Evolutionary conservation across 306 rosid genomes (phyloP).

Genomic region (Trifolium fragiferum): DNA sequence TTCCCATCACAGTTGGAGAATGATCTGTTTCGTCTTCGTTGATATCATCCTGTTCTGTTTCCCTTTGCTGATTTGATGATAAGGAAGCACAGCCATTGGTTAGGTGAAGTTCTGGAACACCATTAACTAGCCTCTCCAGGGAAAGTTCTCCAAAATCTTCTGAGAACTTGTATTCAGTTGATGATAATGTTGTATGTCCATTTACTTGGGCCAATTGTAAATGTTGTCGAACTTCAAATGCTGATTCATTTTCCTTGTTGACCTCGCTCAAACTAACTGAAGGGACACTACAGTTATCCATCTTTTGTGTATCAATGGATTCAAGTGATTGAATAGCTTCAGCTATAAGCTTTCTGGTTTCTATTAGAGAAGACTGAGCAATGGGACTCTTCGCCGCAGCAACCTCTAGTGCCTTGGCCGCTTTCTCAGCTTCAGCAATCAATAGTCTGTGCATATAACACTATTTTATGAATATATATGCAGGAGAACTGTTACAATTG

Average conservation of each 20-base stretch:
- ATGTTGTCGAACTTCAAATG: slow-evolving; percentile 39
- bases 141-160: slow-evolving; percentile 53
- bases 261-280: slow-evolving; percentile 46
- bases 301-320: slow-evolving; percentile 57
- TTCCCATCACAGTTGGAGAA: slow-evolving; percentile 49
- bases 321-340: slow-evolving; percentile 83
- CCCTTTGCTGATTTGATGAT: slow-evolving; percentile 32
- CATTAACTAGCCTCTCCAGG: slow-evolving; percentile 51
- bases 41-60: slow-evolving; percentile 44
- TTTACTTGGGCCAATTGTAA: slow-evolving; percentile 53
- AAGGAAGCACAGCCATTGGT: slow-evolving; percentile 48
- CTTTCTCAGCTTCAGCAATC: slow-evolving; percentile 96
- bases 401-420: slow-evolving; percentile 87
- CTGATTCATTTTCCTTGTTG: slow-evolving; percentile 31
- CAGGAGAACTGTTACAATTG: neutral
- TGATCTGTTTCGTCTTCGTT: slow-evolving; percentile 40
- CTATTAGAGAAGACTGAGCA: slow-evolving; percentile 82
- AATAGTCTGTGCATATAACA: slow-evolving; percentile 61
- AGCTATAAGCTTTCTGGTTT: slow-evolving; percentile 91
- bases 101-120: slow-evolving; percentile 49
- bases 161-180: slow-evolving; percentile 44
- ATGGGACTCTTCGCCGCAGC: slow-evolving; percentile 79
- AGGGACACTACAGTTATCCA: slow-evolving; percentile 44
- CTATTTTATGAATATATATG: slow-evolving; percentile 31
- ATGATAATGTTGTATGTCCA: slow-evolving; percentile 49